Evolutionary conservation across 306 rosid genomes (phyloP).

Genomic region (Fragaria nilgerrensis): DNA sequence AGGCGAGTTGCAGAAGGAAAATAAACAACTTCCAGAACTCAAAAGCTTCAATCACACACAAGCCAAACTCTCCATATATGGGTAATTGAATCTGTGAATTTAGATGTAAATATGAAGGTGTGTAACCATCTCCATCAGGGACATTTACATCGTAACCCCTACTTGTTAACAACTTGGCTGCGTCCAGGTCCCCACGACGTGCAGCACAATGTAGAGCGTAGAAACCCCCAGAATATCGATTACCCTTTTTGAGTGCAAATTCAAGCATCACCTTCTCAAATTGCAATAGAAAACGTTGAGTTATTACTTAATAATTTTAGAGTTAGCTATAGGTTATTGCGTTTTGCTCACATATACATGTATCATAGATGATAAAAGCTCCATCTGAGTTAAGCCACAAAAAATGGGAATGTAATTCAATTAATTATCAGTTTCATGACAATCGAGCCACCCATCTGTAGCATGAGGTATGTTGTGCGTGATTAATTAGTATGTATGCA

Average conservation of each 20-base stretch:
- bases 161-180: constrained; percentile 61
- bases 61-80: not conserved
- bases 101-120: constrained; percentile 30
- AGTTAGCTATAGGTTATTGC: too few relatives aligned
- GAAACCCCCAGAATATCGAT: constrained; percentile 62
- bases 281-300: too few relatives aligned
- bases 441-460: too few relatives aligned
- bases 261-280: constrained; percentile 65
- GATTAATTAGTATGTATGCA: too few relatives aligned
- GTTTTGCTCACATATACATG: too few relatives aligned
- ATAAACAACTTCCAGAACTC: too few relatives aligned
- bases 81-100: not conserved
- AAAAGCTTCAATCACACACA: not conserved
- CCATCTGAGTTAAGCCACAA: too few relatives aligned
- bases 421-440: too few relatives aligned
- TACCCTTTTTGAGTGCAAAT: constrained; percentile 79
- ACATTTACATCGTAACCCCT: constrained; percentile 80
- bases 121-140: constrained; percentile 71
- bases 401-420: too few relatives aligned
- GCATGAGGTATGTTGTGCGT: too few relatives aligned
- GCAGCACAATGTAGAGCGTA: constrained; percentile 88
- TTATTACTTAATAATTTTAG: too few relatives aligned
- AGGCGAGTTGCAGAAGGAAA: not conserved
- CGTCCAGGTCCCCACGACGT: constrained; percentile 76
- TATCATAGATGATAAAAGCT: too few relatives aligned